Evolutionary conservation across 768 basidiomycete species (phyloP), one percentile per base, ranked within the genome.

Genomic region (Macrolepiota dolichaula): DNA sequence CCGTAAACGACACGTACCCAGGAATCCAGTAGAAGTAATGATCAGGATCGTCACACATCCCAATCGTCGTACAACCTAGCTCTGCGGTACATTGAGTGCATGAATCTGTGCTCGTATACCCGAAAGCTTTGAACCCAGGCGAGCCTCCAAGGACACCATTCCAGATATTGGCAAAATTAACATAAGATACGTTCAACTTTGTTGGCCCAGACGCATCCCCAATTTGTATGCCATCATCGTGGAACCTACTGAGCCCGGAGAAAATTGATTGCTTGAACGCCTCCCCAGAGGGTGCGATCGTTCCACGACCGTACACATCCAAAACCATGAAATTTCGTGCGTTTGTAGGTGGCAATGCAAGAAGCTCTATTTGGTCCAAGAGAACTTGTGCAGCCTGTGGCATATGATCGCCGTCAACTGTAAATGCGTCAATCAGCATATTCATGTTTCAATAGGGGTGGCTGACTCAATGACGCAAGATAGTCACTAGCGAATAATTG

Each of bases 11-110:
- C 29, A 69, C 79, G 51, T 59, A 83, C 83, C 78, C 76, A 40
- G 71, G 69, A 24, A 84, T 79, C 79, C 82, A 84, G 64, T 83
- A 82, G 61, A 84, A 85, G 51, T 75, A 75, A 64, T 80, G 81
- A 37, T 79, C 79, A 2, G 79, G 77, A 55, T 81, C 79, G 50
- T 57, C 32, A 58, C 80, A 81, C 60, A 63, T 57, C 2, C 65
- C 71, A 3, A 69, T 65, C 4, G 73, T 73, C 12, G 76, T 76
- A 46, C 74, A 72, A n/a, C 67, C 66, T 17, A 61, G 36, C 5
- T 72, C 72, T 2, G 69, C 70, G 2, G 67, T 76, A 56, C 73
- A 72, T 3, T 64, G 53, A 1, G 67, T 69, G 63, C 59, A 81
- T 0, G 75, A 69, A 19, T 71, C 71, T 11, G 72, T 68, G 36